Base-by-base conservation (phyloP, 1,284 basidiomycete genomes). In the Kwoniella shivajii region DNA sequence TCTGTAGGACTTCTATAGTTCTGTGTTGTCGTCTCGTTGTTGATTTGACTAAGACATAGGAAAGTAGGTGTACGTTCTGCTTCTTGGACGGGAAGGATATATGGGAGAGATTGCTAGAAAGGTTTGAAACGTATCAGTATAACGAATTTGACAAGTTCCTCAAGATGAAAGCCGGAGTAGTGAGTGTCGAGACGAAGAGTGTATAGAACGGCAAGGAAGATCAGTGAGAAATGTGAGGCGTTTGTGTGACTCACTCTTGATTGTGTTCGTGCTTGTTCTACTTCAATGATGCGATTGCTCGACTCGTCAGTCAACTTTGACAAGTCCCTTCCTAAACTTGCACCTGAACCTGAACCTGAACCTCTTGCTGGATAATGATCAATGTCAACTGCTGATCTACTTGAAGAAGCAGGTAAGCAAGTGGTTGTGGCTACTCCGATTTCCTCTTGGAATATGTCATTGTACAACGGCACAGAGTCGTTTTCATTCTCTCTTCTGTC, bases 1-100 rank as follows among this genome's bases (percentile, higher is more conserved):
- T 62, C 60, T 30, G 60, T 62, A 6, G 60, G 60, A 43, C 54
- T 57, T 14, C 59, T 50, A 44, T 60, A 60, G 11, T 42, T 41
- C 4, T 50, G 56, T 30, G 50, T 27, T 18, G 49, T 49, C 26
- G 34, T 48, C 26, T 48, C 18, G 6, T 53, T 29, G 6, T 42
- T 51, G 41, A 54, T 50, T 22, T 52, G 47, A 27, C 34, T 45
- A 0, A 57, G 34, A 1, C 51, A 49, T 9, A 57, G 38, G 43
- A 61, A 61, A 2, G 42, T 56, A 6, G 57, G 47, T 13, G 57
- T 54, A 2, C 51, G 29, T 53, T 53, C 51, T n/a, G 51, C 43
- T 14, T 53, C 51, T 22, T 51, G 50, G 20, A 43, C 16, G 18
- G 50, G 50, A 14, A 44, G 20, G 13, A 51, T 41, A 30, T 51